These are phyloP conservation scores for Talaromyces stipitatus DNA, from an alignment of 495 filamentous ascomycete species.

Conservation along the genomic window DNA sequence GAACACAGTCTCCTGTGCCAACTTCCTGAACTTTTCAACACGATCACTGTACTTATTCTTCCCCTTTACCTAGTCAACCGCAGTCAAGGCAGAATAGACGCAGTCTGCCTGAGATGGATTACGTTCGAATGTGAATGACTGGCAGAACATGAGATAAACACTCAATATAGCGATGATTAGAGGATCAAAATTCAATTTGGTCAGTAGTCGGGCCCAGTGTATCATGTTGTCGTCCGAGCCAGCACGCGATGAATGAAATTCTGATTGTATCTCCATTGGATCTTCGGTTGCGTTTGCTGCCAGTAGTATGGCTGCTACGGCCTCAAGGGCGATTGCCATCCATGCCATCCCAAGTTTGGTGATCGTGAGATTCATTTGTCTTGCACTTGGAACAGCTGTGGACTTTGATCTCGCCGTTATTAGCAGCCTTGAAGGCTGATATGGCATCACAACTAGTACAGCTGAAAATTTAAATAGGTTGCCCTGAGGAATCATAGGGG, in stretches of 20 bases:
- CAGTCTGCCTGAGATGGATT: background rate
- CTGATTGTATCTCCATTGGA: background rate
- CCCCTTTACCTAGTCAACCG: background rate
- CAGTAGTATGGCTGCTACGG: background rate
- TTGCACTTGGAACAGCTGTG: background rate
- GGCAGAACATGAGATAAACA: slow-evolving; percentile 1
- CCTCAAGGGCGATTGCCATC: background rate
- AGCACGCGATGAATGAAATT: background rate
- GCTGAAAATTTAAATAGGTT: no score
- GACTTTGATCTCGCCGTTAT: background rate
- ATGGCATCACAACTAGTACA: no score
- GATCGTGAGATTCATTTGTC: background rate
- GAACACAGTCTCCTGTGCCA: background rate
- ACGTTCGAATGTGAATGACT: background rate
- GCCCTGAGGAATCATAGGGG: no score
- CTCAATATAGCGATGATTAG: background rate
- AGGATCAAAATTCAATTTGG: background rate
- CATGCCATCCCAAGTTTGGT: background rate
- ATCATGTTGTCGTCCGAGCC: background rate
- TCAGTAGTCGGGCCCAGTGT: background rate
- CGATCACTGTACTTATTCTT: background rate
- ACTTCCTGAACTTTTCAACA: background rate
- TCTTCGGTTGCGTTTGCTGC: background rate
- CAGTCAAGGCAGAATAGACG: slow-evolving; percentile 1
- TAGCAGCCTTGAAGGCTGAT: background rate